These are phyloP conservation scores for Paraphoma sp. DNA, from an alignment of 2,329 filamentous ascomycete genomes.

Conservation along the genomic window DNA sequence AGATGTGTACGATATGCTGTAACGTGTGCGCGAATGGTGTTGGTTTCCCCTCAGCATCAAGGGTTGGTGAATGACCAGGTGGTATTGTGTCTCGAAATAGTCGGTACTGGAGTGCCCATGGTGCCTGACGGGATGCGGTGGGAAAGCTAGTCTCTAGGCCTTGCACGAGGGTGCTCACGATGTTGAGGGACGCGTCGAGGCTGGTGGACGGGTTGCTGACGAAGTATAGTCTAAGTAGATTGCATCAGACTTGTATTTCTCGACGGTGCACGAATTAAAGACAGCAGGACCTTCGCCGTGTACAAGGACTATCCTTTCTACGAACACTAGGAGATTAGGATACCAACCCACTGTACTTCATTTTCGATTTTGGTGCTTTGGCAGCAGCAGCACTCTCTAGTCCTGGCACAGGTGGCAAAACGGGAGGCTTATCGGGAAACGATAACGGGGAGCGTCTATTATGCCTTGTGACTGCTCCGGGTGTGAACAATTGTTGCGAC, in stretches of 20 bases:
- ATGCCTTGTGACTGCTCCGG: no score
- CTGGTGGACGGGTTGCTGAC: conserved; percentile 34
- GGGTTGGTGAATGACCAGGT: conserved; percentile 12
- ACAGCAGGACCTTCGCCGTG: no score
- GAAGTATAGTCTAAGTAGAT: conserved; percentile 37
- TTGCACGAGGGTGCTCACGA: conserved; percentile 29
- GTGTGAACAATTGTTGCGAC: no score
- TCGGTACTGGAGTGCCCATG: conserved; percentile 42
- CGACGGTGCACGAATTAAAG: background rate
- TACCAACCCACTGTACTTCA: conserved; percentile 30
- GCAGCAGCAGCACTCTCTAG: background rate
- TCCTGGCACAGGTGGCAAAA: no score
- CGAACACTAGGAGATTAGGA: no score
- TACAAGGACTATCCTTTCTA: no score
- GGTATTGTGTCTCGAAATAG: conserved; percentile 41
- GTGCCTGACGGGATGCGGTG: conserved; percentile 22
- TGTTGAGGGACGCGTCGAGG: conserved; percentile 29
- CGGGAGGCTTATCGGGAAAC: no score
- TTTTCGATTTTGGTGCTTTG: conserved; percentile 1
- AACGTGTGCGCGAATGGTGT: conserved; percentile 28
- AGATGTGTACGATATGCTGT: conserved; percentile 39
- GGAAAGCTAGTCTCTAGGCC: conserved; percentile 36
- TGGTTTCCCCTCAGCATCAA: conserved; percentile 19
- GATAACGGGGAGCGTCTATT: no score
- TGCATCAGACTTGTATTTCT: background rate